Percentiles rank a stretch among this genome's conserved stretches.
Evolutionary conservation across 768 basidiomycete genomes (phyloP).

Genomic region (Tulasnella sp.): DNA sequence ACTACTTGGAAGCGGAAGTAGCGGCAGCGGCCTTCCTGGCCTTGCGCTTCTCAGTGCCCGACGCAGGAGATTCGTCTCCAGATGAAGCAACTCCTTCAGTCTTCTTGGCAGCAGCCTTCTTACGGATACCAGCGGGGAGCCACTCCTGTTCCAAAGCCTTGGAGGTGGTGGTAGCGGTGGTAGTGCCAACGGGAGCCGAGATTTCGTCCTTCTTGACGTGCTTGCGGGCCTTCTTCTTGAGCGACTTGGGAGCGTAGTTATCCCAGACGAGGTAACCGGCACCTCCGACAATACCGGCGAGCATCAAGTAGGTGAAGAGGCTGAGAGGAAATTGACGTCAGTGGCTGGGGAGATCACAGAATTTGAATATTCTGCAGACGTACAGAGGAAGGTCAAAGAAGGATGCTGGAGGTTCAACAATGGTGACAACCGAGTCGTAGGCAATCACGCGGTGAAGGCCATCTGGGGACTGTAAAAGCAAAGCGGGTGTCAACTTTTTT

Average conservation of each 20-base stretch:
- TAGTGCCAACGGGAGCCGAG: constrained; percentile 42
- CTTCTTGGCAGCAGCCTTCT: constrained; percentile 46
- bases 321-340: constrained; percentile 30
- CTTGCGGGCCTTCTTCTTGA: constrained; percentile 43
- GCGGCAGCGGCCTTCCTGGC: neutral
- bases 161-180: constrained; percentile 47
- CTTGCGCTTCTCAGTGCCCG: neutral
- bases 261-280: constrained; percentile 56
- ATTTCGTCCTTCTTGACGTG: constrained; percentile 34
- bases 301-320: constrained; percentile 63
- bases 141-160: constrained; percentile 80
- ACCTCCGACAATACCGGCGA: constrained; percentile 54
- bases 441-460: constrained; percentile 54
- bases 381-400: constrained; percentile 76
- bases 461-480: constrained; percentile 35
- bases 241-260: constrained; percentile 50
- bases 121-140: constrained; percentile 86
- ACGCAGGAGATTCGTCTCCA: constrained; percentile 44
- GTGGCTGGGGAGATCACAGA: constrained; percentile 15
- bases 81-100: constrained; percentile 36
- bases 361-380: constrained; percentile 30
- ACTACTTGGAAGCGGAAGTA: neutral
- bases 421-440: constrained; percentile 65
- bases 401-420: constrained; percentile 73
- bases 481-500: neutral